Evolutionary conservation across 352 stramenopile species (phyloP), one percentile per base, ranked within the genome.

Genomic region (Pythium dissotocum): DNA sequence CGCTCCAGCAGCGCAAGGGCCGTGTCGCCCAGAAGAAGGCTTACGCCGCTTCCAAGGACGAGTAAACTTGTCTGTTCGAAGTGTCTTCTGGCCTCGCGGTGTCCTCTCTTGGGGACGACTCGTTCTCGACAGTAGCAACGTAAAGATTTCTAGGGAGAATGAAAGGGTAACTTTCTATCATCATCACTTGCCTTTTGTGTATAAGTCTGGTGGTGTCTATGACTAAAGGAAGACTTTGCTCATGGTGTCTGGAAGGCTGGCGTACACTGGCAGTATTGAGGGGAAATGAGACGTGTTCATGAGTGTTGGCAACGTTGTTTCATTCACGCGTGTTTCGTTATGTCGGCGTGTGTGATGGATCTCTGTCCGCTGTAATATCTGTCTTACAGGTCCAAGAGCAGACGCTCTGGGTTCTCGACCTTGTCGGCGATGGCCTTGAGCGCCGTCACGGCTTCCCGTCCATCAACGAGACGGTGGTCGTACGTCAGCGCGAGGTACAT

Each of bases 401-500:
- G 76, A 58, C 96, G 90, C 58, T 92, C 79, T 21, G 98, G 97
- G 81, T 99, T 96, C 66, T 98, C 92, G 69, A 99, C 97, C 85
- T 99, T 99, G 71, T 99, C 93, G 30, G 95, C 93, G 72, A 99
- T 97, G 63, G 85, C 94, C 83, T 99, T 99, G 66, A 99, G 89
- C 81, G 98, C 99, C 53, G 97, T 99, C 36, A 99, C 97, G 59
- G 96, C 97, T 84, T 99, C 98, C 68, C 97, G 95, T 36, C 98
- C 97, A 76, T 99, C 97, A 64, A 99, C 98, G 54, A 99, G 82
- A 61, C 98, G 91, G 88, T 99, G 98, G 88, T 99, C 98, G 81
- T 99, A 99, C 60, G 97, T 99, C 58, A 99, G 88, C 48, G 98
- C 98, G 52, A 99, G 80, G 83, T 99, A 99, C 97, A 99, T 99